Evolutionary conservation across 2,329 filamentous ascomycete genomes (phyloP).

Genomic region (Colletotrichum sp.): DNA sequence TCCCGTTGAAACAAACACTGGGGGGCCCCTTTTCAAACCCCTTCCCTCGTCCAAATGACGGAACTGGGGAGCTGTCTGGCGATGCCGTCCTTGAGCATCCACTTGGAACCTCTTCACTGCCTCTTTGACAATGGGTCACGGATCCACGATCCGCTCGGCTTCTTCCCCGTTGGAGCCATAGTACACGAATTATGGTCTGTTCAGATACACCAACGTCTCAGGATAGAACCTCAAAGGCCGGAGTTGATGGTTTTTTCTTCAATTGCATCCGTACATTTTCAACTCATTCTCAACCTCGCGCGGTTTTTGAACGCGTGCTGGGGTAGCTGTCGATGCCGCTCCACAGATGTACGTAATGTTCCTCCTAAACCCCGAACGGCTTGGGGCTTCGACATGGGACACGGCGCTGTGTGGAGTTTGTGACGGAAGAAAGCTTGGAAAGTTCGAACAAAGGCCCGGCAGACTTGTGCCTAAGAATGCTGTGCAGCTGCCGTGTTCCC

Average conservation of each 20-base stretch:
- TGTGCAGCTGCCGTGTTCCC: conserved; percentile 4
- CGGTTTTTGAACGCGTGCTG: neutral
- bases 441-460: neutral
- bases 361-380: neutral
- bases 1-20: conserved; percentile 19
- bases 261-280: neutral
- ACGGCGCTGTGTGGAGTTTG: neutral
- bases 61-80: neutral
- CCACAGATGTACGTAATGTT: conserved; percentile 4
- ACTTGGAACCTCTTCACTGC: conserved; percentile 4
- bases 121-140: neutral
- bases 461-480: neutral
- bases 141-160: neutral
- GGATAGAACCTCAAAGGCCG: neutral
- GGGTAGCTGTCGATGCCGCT: neutral
- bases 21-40: neutral
- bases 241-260: neutral
- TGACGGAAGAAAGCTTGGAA: neutral
- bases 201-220: neutral
- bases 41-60: neutral
- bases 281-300: neutral
- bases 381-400: neutral
- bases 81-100: neutral
- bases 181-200: neutral
- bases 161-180: neutral